These are phyloP conservation scores for Colletotrichum acutatum DNA, from an alignment of 2,329 filamentous ascomycete genomes.

Conservation along the genomic window DNA sequence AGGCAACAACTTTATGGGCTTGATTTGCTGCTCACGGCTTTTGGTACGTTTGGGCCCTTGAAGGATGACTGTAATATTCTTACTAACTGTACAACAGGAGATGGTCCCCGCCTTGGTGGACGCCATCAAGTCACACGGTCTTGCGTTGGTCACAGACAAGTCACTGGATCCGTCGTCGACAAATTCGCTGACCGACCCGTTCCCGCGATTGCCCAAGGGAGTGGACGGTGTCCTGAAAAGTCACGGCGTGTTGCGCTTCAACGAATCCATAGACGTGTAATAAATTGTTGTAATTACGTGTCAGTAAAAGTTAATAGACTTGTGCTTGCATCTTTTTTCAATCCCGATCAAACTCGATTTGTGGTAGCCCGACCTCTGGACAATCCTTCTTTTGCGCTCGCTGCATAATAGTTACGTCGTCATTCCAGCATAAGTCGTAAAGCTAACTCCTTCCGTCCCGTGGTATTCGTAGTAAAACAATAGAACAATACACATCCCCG, in stretches of 20 bases:
- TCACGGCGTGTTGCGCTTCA: slow-evolving; percentile 91
- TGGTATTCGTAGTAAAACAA: neutral
- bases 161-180: slow-evolving; percentile 66
- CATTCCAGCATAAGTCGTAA: slow-evolving; percentile 29
- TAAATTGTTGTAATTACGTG: slow-evolving; percentile 20
- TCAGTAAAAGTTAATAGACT: slow-evolving; percentile 17
- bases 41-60: slow-evolving; percentile 70
- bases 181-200: slow-evolving; percentile 59
- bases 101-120: slow-evolving; percentile 93
- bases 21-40: slow-evolving; percentile 89
- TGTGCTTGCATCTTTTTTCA: slow-evolving; percentile 6
- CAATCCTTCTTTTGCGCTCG: neutral
- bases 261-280: slow-evolving; percentile 85
- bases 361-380: neutral
- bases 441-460: neutral
- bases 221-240: slow-evolving; percentile 88
- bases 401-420: neutral
- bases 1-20: slow-evolving; percentile 97
- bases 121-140: slow-evolving; percentile 91
- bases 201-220: slow-evolving; percentile 76
- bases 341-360: neutral
- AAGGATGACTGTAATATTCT: neutral
- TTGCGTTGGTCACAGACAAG: slow-evolving; percentile 91
- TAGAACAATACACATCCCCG: neutral
- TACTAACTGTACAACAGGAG: slow-evolving; percentile 66